Evolutionary conservation across 1,284 basidiomycete species (phyloP).

Genomic region (Sporisorium exsertum): DNA sequence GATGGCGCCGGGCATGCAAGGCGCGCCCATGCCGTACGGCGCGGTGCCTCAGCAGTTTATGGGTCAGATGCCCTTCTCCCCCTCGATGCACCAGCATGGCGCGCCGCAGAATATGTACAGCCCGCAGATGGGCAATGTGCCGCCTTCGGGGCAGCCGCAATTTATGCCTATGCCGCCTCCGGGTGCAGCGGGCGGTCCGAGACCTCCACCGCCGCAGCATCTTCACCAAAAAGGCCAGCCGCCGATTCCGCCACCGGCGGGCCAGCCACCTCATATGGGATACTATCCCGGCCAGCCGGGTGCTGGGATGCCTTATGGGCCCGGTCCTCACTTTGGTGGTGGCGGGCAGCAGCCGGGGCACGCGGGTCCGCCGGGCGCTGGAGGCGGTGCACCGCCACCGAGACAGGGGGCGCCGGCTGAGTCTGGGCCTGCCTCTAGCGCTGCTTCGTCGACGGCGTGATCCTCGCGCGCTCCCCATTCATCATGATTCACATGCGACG

Average conservation of each 20-base stretch:
- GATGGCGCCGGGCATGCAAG: conserved; percentile 40
- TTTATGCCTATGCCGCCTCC: conserved; percentile 52
- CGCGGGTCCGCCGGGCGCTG: conserved; percentile 19
- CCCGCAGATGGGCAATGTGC: conserved; percentile 58
- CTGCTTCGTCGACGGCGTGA: conserved; percentile 40
- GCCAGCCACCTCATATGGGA: conserved; percentile 39
- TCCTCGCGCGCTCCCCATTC: not conserved
- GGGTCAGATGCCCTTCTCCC: conserved; percentile 58
- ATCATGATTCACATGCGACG: not conserved
- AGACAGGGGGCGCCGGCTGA: conserved; percentile 14
- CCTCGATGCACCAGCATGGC: conserved; percentile 56
- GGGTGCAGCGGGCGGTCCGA: conserved; percentile 33
- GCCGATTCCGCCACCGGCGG: conserved; percentile 15
- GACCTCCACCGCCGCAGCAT: conserved; percentile 48
- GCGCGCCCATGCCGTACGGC: conserved; percentile 49
- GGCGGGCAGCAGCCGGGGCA: conserved; percentile 18
- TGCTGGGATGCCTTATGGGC: conserved; percentile 21
- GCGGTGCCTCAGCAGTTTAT: conserved; percentile 54
- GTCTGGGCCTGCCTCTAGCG: conserved; percentile 32
- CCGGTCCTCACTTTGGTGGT: conserved; percentile 30
- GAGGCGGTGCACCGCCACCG: conserved; percentile 11
- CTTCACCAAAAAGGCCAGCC: conserved; percentile 35
- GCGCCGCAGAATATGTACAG: conserved; percentile 58
- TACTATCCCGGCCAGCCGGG: conserved; percentile 29
- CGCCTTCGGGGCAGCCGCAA: conserved; percentile 34